A percentile compares a stretch with the other conserved stretches of the same genome.
Conservation (phyloP, 306 rosid genomes). For the Comarum palustre region DNA sequence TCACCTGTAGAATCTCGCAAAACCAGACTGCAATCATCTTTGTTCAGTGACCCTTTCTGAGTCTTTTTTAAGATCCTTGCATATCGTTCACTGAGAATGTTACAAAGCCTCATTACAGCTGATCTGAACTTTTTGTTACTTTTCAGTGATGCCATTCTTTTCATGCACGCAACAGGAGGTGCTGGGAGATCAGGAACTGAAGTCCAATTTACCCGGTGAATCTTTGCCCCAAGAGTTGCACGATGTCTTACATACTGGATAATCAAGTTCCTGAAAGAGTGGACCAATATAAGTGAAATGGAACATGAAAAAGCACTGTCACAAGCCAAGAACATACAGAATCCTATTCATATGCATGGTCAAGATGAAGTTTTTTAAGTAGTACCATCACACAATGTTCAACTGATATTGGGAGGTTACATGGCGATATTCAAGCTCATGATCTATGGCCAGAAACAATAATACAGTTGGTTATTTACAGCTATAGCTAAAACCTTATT, state of each 20-base stretch:
- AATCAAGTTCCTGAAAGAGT: constrained; percentile 68
- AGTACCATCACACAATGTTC: not conserved
- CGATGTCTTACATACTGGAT: constrained; percentile 80
- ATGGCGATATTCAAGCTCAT: not conserved
- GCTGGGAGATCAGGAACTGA: constrained; percentile 77
- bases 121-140: constrained; percentile 52
- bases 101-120: constrained; percentile 80
- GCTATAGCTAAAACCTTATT: not conserved
- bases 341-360: not conserved
- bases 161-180: constrained; percentile 59
- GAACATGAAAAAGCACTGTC: not conserved
- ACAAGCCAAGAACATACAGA: constrained; percentile 9
- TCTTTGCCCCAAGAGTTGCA: constrained; percentile 64
- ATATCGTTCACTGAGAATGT: constrained; percentile 65
- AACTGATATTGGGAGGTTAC: not conserved
- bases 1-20: constrained; percentile 36
- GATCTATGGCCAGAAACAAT: not conserved
- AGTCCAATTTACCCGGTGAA: constrained; percentile 69
- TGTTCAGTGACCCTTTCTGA: constrained; percentile 36
- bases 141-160: constrained; percentile 65
- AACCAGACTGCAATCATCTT: constrained; percentile 43
- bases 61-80: constrained; percentile 52
- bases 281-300: constrained; percentile 24
- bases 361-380: not conserved
- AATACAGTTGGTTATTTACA: not conserved